A percentile compares a stretch with the other conserved stretches of the same genome.
Conservation (phyloP, 192 early-diverging fungal species). For the Entomortierella chlamydospora region DNA sequence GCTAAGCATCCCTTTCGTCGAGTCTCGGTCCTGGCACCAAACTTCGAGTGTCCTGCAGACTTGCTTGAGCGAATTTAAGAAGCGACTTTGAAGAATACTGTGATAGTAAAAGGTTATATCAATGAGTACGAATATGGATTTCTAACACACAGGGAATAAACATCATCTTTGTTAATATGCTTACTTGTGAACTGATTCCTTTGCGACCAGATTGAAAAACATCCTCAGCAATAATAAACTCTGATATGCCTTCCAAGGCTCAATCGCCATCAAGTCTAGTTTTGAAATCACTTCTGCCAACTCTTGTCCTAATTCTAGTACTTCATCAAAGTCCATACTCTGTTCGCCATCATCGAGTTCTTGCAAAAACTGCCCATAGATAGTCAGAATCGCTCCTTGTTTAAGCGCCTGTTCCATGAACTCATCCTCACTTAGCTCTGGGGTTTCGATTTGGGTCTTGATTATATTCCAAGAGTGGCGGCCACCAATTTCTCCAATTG, state of each 20-base stretch:
- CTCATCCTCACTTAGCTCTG: conserved; percentile 44
- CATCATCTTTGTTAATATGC: too few species aligned
- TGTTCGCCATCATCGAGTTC: conserved; percentile 30
- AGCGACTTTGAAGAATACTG: conserved; percentile 45
- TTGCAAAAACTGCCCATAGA: conserved; percentile 37
- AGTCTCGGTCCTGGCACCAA: conserved; percentile 45
- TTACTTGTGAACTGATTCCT: conserved; percentile 51
- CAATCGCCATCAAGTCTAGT: conserved; percentile 26
- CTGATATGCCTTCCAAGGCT: conserved; percentile 50
- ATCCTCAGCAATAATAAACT: conserved; percentile 36
- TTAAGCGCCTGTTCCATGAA: conserved; percentile 27
- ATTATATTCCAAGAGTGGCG: conserved; percentile 37
- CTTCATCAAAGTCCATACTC: conserved; percentile 44
- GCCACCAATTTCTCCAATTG: background rate
- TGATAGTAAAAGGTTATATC: too few species aligned
- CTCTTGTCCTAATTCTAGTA: conserved; percentile 38
- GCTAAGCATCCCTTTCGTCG: conserved; percentile 34
- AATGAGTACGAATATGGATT: too few species aligned
- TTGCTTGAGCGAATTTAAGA: conserved; percentile 38
- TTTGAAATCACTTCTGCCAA: conserved; percentile 42
- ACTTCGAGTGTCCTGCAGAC: conserved; percentile 33
- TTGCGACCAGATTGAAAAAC: conserved; percentile 46
- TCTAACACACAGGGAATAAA: too few species aligned
- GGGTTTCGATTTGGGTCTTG: conserved; percentile 23
- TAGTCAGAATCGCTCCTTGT: conserved; percentile 36